Evolutionary conservation across 768 basidiomycete species (phyloP).

Genomic region (Mycena belliarum): DNA sequence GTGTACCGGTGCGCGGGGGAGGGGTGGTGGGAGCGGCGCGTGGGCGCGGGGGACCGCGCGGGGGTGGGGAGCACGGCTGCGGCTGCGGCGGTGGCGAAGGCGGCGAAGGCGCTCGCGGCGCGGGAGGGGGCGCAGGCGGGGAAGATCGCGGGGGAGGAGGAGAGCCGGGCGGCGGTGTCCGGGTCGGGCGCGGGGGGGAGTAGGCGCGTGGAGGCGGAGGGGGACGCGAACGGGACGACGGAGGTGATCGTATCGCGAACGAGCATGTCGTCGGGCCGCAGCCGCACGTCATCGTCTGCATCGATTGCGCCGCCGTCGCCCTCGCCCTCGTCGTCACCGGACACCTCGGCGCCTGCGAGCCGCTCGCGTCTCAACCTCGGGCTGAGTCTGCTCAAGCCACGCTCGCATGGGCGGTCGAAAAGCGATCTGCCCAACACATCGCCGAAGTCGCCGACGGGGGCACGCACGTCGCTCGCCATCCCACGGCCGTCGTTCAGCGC

Average conservation of each 20-base stretch:
- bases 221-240: conserved; percentile 21
- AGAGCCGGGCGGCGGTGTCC: conserved; percentile 16
- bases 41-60: conserved; percentile 69
- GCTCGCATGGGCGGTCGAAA: conserved; percentile 40
- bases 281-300: conserved; percentile 8
- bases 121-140: conserved; percentile 28
- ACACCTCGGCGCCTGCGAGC: conserved; percentile 24
- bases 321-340: background rate
- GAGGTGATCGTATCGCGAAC: conserved; percentile 20
- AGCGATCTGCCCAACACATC: conserved; percentile 37
- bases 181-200: conserved; percentile 3
- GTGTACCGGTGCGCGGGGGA: conserved; percentile 59
- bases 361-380: conserved; percentile 45
- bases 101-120: conserved; percentile 23
- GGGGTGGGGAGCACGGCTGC: conserved; percentile 27
- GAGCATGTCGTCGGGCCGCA: conserved; percentile 18
- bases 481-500: conserved; percentile 26
- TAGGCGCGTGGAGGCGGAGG: too few species aligned
- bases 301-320: conserved; percentile 13
- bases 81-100: conserved; percentile 24
- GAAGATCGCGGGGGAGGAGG: conserved; percentile 25
- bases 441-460: conserved; percentile 23
- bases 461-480: conserved; percentile 36
- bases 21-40: conserved; percentile 77
- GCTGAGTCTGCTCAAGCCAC: conserved; percentile 46